Evolutionary conservation across 106 monocot species (phyloP).

Genomic region (Iris macrosiphon): DNA sequence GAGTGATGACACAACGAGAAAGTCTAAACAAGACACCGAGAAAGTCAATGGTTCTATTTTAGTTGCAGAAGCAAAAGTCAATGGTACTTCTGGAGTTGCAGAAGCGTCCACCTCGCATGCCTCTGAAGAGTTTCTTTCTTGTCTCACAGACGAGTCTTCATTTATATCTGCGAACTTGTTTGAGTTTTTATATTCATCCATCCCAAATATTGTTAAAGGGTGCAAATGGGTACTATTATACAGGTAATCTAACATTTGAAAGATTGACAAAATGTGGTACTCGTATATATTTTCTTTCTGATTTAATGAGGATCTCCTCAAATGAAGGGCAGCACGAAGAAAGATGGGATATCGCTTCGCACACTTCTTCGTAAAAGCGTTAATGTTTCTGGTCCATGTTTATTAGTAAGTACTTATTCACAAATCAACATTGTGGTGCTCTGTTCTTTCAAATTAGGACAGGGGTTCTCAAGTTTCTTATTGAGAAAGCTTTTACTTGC

Average conservation of each 20-base stretch:
- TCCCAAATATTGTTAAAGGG: slow-evolving; percentile 79
- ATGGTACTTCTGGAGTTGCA: slow-evolving; percentile 21
- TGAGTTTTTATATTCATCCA: slow-evolving; percentile 63
- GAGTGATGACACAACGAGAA: slow-evolving; percentile 14
- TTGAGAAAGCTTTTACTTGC: neutral
- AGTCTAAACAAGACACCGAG: slow-evolving; percentile 4
- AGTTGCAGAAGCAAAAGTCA: neutral
- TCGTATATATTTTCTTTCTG: slow-evolving; percentile 10
- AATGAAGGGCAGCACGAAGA: slow-evolving; percentile 81
- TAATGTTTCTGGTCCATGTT: slow-evolving; percentile 47
- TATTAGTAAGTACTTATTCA: slow-evolving; percentile 44
- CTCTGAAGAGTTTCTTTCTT: slow-evolving; percentile 13
- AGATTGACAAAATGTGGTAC: too few species aligned
- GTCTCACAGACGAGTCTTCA: slow-evolving; percentile 47
- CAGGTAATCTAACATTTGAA: slow-evolving; percentile 45
- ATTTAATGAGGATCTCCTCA: slow-evolving; percentile 12
- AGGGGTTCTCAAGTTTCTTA: neutral
- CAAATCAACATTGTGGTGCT: neutral
- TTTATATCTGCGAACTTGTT: slow-evolving; percentile 58
- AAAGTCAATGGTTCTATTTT: neutral
- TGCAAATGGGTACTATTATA: slow-evolving; percentile 72
- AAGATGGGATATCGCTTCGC: slow-evolving; percentile 78
- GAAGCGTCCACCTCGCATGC: slow-evolving; percentile 24
- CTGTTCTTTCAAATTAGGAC: too few species aligned
- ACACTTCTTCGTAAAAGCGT: slow-evolving; percentile 71